Base-by-base conservation (phyloP, 2,329 filamentous ascomycete genomes). In the Colletotrichum euphorbiae region DNA sequence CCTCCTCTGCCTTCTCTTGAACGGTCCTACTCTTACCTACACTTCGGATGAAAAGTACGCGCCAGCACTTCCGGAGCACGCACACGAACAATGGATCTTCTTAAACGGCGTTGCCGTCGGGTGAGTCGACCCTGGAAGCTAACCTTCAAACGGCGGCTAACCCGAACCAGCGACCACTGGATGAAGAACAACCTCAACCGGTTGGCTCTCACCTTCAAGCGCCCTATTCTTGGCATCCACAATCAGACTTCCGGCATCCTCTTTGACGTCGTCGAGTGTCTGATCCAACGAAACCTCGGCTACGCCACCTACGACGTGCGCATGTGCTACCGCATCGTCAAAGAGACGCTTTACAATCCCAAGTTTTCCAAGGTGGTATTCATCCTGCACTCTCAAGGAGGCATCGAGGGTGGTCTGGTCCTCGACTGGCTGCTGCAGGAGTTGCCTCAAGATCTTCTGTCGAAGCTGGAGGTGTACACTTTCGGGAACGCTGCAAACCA, bases 401-500 rank as follows among this genome's bases (percentile, higher is more conserved):
- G 86, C 12, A 93, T 95, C 58, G 89, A 93, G 74, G 90, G 89
- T 2, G 86, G 90, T 2, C 80, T 94, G 58, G 89, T 93, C 4
- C 78, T 94, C 6, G 92, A 96, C 78, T 93, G 91, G 90, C 83
- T 95, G 2, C 81, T 94, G 1, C 89, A 91, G 71, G 91, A 94
- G 74, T 78, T 93, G 11, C 87, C 91, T 0, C 88, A 89, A 66
- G 85, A 90, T 70, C 80, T 91, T 3, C 80, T 93, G 8, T 78
- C 82, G 3, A 91, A 93, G 72, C 83, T 94, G 1, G 92, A 95
- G 77, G 86, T 95, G 1, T 91, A 90, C 77, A 94, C 92, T 0
- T 95, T 95, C 76, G 92, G 91, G 33, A 91, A 88, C 67, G 92
- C 91, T 0, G 91, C 92, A 0, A 93, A 93, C 73, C 91, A 94